These are phyloP conservation scores for Rubia yunnanensis DNA, from an alignment of 257 asterid genomes.

Conservation along the genomic window DNA sequence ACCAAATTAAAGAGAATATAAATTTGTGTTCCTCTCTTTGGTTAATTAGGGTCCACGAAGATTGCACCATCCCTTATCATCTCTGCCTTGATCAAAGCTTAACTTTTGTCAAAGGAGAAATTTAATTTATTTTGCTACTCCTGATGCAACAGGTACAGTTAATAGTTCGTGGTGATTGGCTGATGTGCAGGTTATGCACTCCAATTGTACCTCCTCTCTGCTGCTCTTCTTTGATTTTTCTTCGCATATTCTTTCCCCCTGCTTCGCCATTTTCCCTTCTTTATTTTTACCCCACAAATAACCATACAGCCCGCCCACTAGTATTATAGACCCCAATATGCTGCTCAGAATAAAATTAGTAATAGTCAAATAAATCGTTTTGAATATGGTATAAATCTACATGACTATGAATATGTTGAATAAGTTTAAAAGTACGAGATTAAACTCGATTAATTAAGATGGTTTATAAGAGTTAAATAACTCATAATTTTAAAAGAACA, in stretches of 20 bases:
- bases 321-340: constrained; percentile 32
- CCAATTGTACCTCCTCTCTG: constrained; percentile 20
- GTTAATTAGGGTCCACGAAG: too few relatives aligned
- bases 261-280: constrained; percentile 17
- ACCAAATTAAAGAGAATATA: too few relatives aligned
- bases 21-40: too few relatives aligned
- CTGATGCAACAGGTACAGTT: not conserved
- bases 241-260: constrained; percentile 3
- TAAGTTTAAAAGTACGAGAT: too few relatives aligned
- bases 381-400: too few relatives aligned
- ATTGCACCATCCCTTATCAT: too few relatives aligned
- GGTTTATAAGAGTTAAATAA: too few relatives aligned
- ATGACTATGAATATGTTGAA: too few relatives aligned
- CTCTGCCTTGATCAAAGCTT: too few relatives aligned
- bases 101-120: too few relatives aligned
- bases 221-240: not conserved
- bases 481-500: too few relatives aligned
- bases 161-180: not conserved
- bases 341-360: constrained; percentile 14
- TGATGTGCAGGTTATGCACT: constrained; percentile 18
- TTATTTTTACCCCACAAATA: constrained; percentile 48
- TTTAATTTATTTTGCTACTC: not conserved
- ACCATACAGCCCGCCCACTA: constrained; percentile 39
- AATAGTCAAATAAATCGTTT: not conserved
- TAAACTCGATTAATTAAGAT: too few relatives aligned